A percentile compares a stretch with the other conserved stretches of the same genome.
These are phyloP conservation scores for Rhizopus arrhizus DNA, from an alignment of 371 early-diverging fungal genomes.

Conservation along the genomic window DNA sequence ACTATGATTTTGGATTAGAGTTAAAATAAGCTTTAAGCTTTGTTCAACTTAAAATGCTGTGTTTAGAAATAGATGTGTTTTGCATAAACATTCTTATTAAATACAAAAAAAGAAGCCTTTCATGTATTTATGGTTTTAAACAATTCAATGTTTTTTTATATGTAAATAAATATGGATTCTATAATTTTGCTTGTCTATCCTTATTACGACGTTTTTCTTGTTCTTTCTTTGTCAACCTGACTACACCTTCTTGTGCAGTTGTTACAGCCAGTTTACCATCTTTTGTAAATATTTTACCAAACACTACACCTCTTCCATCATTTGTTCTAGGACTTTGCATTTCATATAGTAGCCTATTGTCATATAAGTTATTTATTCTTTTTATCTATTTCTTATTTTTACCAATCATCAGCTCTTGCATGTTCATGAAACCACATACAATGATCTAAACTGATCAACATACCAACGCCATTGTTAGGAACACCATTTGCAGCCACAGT, in stretches of 20 bases:
- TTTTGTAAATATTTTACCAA: constrained; percentile 79
- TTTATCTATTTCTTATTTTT: constrained; percentile 11
- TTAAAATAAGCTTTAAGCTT: too few relatives aligned
- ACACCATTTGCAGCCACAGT: constrained; percentile 63
- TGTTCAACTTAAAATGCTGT: too few relatives aligned
- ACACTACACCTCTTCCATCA: constrained; percentile 75
- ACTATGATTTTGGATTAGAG: too few relatives aligned
- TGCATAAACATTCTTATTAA: too few relatives aligned
- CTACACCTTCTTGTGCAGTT: constrained; percentile 74
- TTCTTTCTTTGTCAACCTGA: constrained; percentile 47
- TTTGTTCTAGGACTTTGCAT: constrained; percentile 78
- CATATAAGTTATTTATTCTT: not conserved
- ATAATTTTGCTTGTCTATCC: constrained; percentile 9
- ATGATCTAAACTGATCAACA: constrained; percentile 87
- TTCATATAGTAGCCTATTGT: constrained; percentile 65
- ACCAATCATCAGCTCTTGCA: constrained; percentile 89
- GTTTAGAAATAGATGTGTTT: too few relatives aligned
- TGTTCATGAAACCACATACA: constrained; percentile 93
- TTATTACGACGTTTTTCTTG: constrained; percentile 18
- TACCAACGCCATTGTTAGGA: constrained; percentile 55
- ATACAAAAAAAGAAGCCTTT: too few relatives aligned
- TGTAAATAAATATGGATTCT: not conserved
- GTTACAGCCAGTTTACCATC: constrained; percentile 81
- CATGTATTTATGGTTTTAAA: too few relatives aligned
- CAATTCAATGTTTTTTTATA: not conserved